Base-by-base conservation (phyloP, 345 rosid species). In the Tarenaya hassleriana region DNA sequence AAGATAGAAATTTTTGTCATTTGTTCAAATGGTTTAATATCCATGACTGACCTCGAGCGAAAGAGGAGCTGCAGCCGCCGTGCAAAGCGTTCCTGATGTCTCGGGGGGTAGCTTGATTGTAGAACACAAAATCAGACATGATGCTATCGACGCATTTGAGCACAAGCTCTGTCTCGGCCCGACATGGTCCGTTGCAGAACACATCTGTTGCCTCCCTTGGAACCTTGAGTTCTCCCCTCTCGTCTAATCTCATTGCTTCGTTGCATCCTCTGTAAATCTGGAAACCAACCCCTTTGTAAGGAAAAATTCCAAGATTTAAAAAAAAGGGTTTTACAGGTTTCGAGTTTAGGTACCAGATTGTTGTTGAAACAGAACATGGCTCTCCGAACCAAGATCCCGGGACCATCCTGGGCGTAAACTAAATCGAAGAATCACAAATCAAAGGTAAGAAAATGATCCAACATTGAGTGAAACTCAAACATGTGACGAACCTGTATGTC, bases 181-280 rank as follows among this genome's bases (percentile, higher is more conserved):
- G 14, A 51, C 87, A 83, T 56, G 87, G 82, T 41, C 81, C 81
- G 0, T 48, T 47, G 50, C 87, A 78, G 76, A 76, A 78, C 7
- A 37, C 20, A 1, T 76, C 72, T 15, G 75, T 76, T 6, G 76
- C 79, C 34, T 66, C 75, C 5, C 29, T 66, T 35, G 77, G 84
- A 10, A 77, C 73, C 14, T 72, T 72, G 33, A 78, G 44, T 50
- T 76, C 64, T 32, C 87, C 84, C 66, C 73, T 51, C 52, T 47
- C 67, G 7, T 69, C 68, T 62, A 80, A 50, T 63, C 79, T 73
- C 31, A 62, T 78, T 6, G 64, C 75, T 29, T 74, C 79, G 13
- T 67, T 34, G 24, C 85, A 83, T 0, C 71, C 73, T 18, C 29
- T 52, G 34, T 76, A 84, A 33, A 81, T 70, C 85, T 84, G 60